phyloP scores from a whole-genome alignment of 805 yeast species.

The Saccharomycopsis guyanensis region DNA sequence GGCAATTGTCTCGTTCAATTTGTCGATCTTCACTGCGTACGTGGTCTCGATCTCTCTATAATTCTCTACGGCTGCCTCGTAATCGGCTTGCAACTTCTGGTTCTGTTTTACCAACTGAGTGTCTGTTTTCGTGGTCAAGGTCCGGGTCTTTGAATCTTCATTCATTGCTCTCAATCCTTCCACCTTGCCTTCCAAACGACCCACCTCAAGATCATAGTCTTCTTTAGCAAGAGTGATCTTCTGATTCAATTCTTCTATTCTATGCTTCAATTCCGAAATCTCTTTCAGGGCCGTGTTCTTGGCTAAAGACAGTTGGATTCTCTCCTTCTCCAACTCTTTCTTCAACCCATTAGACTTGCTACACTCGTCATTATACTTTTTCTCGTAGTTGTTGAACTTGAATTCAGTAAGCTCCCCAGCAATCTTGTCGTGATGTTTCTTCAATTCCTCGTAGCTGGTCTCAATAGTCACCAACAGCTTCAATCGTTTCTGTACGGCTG shows the following conservation, averaged over 20 bases:
- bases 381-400: conserved; percentile 20
- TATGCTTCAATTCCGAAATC: conserved; percentile 27
- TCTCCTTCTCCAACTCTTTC: conserved; percentile 29
- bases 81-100: conserved; percentile 57
- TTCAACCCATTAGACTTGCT: conserved; percentile 4
- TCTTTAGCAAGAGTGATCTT: conserved; percentile 25
- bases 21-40: conserved; percentile 40
- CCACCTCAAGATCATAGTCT: conserved; percentile 38
- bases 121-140: neutral
- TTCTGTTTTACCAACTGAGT: conserved; percentile 37
- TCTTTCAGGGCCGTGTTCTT: conserved; percentile 25
- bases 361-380: conserved; percentile 9
- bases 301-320: conserved; percentile 17
- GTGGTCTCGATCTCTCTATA: conserved; percentile 77
- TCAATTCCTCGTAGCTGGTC: conserved; percentile 15
- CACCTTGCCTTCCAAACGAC: conserved; percentile 57
- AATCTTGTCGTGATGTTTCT: conserved; percentile 14
- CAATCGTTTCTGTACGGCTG: conserved; percentile 2
- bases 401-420: conserved; percentile 23
- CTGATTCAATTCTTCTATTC: conserved; percentile 26
- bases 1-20: conserved; percentile 39
- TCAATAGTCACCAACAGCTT: conserved; percentile 10
- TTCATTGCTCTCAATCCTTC: conserved; percentile 59
- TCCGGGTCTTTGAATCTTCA: conserved; percentile 34
- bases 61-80: conserved; percentile 67